These are phyloP conservation scores for Tricharina praecox DNA, from an alignment of 495 filamentous ascomycete genomes.

Conservation along the genomic window DNA sequence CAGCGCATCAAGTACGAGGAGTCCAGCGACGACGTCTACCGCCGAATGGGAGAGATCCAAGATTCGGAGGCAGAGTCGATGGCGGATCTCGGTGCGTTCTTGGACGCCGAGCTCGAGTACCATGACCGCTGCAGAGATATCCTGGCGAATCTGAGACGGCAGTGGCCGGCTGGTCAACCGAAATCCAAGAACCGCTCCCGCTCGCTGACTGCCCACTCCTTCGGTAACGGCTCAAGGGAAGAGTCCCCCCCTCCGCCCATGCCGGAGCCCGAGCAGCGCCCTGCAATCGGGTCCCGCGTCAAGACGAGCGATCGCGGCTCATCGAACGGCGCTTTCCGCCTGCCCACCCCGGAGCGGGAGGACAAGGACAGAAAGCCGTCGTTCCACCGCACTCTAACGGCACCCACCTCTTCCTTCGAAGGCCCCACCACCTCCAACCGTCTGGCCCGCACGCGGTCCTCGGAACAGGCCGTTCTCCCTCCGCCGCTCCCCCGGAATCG, in stretches of 20 bases:
- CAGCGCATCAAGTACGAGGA: constrained; percentile 96
- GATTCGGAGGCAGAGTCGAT: constrained; percentile 77
- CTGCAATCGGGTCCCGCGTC: constrained; percentile 23
- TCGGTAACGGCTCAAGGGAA: constrained; percentile 42
- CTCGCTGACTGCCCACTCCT: constrained; percentile 46
- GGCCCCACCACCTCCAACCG: constrained; percentile 14
- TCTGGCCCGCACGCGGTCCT: constrained; percentile 19
- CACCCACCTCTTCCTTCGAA: constrained; percentile 15
- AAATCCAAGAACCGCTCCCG: constrained; percentile 35
- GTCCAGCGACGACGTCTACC: constrained; percentile 77
- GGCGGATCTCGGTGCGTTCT: constrained; percentile 58
- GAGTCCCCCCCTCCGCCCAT: constrained; percentile 36
- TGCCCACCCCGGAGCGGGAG: constrained; percentile 19
- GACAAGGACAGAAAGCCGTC: constrained; percentile 13
- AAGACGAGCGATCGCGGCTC: constrained; percentile 11
- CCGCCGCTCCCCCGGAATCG: constrained; percentile 16
- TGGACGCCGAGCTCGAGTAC: constrained; percentile 83
- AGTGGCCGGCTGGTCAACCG: constrained; percentile 41
- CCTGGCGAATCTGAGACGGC: constrained; percentile 45
- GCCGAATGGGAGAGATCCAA: constrained; percentile 93
- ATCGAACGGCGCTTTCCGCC: constrained; percentile 15
- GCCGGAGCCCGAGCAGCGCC: constrained; percentile 25
- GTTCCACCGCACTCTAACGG: constrained; percentile 21
- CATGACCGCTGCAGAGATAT: constrained; percentile 77
- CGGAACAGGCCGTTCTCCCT: constrained; percentile 19